These are phyloP conservation scores for Paramecium pentaurelia DNA, from an alignment of 73 alveolate genomes.

Conservation along the genomic window DNA sequence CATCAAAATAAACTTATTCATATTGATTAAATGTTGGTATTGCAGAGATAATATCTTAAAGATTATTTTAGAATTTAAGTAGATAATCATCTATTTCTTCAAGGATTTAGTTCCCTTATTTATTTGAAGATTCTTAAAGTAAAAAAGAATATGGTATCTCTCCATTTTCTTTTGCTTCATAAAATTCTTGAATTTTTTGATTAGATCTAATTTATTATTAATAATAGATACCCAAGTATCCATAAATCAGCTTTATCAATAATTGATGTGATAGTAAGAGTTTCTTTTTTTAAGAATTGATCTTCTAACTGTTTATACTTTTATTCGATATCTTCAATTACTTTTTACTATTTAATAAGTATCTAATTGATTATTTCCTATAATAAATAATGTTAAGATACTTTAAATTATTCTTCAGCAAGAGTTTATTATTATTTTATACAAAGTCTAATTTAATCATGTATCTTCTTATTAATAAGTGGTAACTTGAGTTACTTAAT, in stretches of 20 bases:
- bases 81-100: background rate
- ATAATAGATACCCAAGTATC: background rate
- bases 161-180: background rate
- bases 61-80: background rate
- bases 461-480: slow-evolving; percentile 6
- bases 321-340: background rate
- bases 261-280: background rate
- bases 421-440: background rate
- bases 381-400: background rate
- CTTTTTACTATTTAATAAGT: background rate
- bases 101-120: background rate
- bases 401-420: slow-evolving; percentile 13
- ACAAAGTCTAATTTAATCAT: background rate
- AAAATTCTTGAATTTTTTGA: background rate
- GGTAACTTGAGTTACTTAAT: background rate
- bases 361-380: background rate
- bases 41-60: background rate
- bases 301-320: background rate
- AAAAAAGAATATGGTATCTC: background rate
- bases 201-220: background rate
- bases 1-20: background rate
- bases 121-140: background rate
- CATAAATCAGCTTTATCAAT: slow-evolving; percentile 9
- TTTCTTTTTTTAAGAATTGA: background rate
- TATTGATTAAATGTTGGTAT: background rate